Conservation (phyloP, 2,329 filamentous ascomycete species). For the Trichoderma lentiforme region DNA sequence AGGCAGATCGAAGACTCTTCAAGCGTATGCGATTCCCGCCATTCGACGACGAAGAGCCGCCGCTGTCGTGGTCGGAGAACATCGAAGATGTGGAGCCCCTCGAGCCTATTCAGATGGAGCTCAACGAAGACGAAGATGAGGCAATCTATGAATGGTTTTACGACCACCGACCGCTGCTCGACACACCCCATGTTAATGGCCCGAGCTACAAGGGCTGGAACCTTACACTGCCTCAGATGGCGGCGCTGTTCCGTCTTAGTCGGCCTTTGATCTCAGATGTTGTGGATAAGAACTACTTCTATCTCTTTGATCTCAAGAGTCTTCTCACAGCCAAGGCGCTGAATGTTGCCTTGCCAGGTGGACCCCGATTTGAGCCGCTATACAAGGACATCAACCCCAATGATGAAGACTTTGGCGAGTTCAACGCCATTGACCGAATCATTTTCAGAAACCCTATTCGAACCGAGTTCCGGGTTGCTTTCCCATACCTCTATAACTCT, state of each 20-base stretch:
- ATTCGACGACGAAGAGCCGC: constrained; percentile 97
- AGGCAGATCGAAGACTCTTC: constrained; percentile 92
- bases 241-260: constrained; percentile 86
- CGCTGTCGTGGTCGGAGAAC: constrained; percentile 96
- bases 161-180: constrained; percentile 83
- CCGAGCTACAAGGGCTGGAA: constrained; percentile 98
- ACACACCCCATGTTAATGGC: constrained; percentile 91
- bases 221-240: constrained; percentile 89
- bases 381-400: constrained; percentile 99
- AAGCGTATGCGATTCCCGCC: constrained; percentile 99
- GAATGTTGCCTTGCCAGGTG: constrained; percentile 96
- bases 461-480: constrained; percentile 93
- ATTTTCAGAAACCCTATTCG: constrained; percentile 95
- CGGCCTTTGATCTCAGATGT: constrained; percentile 87
- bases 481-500: constrained; percentile 94
- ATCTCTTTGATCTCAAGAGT: constrained; percentile 93
- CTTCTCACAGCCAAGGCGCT: constrained; percentile 95
- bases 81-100: constrained; percentile 97
- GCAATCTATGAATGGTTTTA: constrained; percentile 97
- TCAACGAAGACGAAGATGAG: constrained; percentile 88
- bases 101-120: constrained; percentile 97
- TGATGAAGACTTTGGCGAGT: constrained; percentile 98
- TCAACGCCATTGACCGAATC: constrained; percentile 98
- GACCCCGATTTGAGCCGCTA: constrained; percentile 90
- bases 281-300: constrained; percentile 94